Evolutionary conservation across 2,329 filamentous ascomycete genomes (phyloP).

Genomic region (Pestalotiopsis sp.): DNA sequence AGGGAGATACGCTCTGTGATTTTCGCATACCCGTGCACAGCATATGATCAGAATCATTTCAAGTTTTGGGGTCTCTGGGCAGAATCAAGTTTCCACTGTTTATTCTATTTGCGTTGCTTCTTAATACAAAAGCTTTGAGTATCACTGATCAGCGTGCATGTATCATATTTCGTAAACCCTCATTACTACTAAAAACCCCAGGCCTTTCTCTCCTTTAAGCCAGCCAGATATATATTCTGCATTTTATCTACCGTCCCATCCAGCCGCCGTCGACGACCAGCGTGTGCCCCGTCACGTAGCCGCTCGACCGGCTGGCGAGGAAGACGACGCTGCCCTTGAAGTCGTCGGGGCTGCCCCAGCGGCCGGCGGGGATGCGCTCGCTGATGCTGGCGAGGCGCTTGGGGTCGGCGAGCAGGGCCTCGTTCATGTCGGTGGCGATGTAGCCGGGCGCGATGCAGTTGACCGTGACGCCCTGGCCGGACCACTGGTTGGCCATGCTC

Average conservation of each 20-base stretch:
- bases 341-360: constrained; percentile 84
- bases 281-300: constrained; percentile 81
- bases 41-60: neutral
- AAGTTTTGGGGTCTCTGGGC: neutral
- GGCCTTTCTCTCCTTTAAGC: neutral
- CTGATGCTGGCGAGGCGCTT: constrained; percentile 74
- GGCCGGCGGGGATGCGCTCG: constrained; percentile 78
- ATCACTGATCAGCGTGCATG: neutral
- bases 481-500: constrained; percentile 86
- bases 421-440: constrained; percentile 93
- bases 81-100: neutral
- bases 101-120: neutral
- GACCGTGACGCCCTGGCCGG: constrained; percentile 70
- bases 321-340: constrained; percentile 84
- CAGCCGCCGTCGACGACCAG: constrained; percentile 87
- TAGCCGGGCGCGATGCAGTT: constrained; percentile 91
- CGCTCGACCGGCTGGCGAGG: constrained; percentile 74
- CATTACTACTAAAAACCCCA: neutral
- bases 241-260: constrained; percentile 73
- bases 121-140: neutral
- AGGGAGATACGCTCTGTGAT: neutral
- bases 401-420: constrained; percentile 74
- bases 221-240: neutral
- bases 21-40: neutral
- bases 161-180: neutral